These are phyloP conservation scores for Fallopia convolvulus DNA, from an alignment of 148 eudicot species.

Conservation along the genomic window DNA sequence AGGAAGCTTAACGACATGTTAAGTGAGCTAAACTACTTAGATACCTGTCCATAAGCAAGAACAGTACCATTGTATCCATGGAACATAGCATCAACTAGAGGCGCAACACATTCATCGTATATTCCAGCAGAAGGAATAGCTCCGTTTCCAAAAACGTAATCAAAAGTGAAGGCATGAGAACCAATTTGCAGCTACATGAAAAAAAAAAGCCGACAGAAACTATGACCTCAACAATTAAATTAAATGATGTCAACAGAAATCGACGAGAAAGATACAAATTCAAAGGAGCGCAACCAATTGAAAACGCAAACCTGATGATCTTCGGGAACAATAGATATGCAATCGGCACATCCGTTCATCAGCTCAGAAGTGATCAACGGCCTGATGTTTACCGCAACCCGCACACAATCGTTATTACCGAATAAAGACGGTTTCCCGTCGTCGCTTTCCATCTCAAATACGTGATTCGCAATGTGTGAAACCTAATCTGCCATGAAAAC, in stretches of 20 bases:
- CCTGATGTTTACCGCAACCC: conserved; percentile 70
- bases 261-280: too few species aligned
- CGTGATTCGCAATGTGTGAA: too few species aligned
- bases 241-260: too few species aligned
- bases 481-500: too few species aligned
- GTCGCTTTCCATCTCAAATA: conserved; percentile 30
- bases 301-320: conserved; percentile 56
- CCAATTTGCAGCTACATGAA: conserved; percentile 68
- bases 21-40: not conserved
- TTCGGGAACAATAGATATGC: conserved; percentile 47
- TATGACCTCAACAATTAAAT: too few species aligned
- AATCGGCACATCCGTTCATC: conserved; percentile 63
- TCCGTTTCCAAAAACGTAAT: conserved; percentile 55
- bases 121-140: conserved; percentile 40
- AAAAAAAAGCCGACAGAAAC: too few species aligned
- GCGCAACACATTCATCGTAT: conserved; percentile 62
- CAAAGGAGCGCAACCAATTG: too few species aligned
- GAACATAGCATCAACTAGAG: conserved; percentile 64
- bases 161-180: conserved; percentile 66
- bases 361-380: conserved; percentile 72
- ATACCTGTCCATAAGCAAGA: conserved; percentile 87
- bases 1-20: too few species aligned
- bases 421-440: conserved; percentile 9
- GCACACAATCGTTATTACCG: conserved; percentile 42
- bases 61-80: conserved; percentile 85